These are phyloP conservation scores for Mycena galericulata DNA, from an alignment of 768 basidiomycete genomes.

Conservation along the genomic window DNA sequence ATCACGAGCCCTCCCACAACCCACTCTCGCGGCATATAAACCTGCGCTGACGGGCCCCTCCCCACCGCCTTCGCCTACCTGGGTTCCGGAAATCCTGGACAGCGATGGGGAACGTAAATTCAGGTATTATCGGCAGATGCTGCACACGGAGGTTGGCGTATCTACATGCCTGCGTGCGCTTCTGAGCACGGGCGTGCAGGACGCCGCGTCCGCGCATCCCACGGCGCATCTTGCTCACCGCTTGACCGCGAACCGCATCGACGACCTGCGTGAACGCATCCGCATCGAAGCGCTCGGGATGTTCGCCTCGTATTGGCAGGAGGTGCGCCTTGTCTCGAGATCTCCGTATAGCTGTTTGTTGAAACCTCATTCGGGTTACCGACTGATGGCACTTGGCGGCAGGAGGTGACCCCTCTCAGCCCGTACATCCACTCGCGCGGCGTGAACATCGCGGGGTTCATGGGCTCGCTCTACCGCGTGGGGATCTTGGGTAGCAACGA, in stretches of 20 bases:
- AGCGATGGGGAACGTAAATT: background rate
- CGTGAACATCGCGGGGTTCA: slow-evolving; percentile 5
- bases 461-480: slow-evolving; percentile 1
- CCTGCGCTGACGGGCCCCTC: background rate
- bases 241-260: background rate
- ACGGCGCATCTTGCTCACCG: background rate
- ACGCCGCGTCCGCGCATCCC: background rate
- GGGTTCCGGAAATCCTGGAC: background rate
- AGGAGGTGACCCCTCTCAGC: background rate
- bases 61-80: background rate
- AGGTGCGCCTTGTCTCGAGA: background rate
- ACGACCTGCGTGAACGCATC: background rate
- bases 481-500: background rate
- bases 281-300: background rate
- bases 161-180: background rate
- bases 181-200: background rate
- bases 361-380: background rate
- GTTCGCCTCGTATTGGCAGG: background rate
- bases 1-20: background rate
- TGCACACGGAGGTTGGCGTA: background rate
- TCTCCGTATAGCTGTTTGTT: background rate
- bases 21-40: background rate
- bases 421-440: background rate
- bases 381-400: background rate
- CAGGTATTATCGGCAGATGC: background rate